Evolutionary conservation across 129 eudicot genomes (phyloP), one percentile per base, ranked within the genome.

Genomic region (Sambucus nigra): DNA sequence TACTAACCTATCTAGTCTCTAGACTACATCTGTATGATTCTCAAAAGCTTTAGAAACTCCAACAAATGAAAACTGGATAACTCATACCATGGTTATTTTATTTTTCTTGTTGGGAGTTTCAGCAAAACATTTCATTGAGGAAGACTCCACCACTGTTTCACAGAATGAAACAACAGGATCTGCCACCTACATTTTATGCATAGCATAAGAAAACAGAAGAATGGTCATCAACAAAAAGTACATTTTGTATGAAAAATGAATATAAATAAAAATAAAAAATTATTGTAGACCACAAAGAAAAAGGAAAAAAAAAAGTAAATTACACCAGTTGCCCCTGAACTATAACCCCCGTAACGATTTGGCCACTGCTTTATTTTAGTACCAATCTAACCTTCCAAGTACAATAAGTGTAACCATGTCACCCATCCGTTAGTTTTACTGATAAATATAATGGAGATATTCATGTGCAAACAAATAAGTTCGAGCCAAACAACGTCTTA

Each of bases 41-140:
- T 3, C n/a, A 61, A 25, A 39, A 23, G 21, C 33, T 15, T 6
- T n/a, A 49, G 7, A 57, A 28, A n/a, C n/a, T n/a, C n/a, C 9
- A 51, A 51, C 28, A 23, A 47, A 22, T n/a, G 12, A 10, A 7
- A 17, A 8, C 19, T 40, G 16, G 21, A 29, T 5, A 19, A 10
- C 19, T 59, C 82, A 40, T 70, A 92, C 99, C 99, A 86, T 92
- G 55, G 99, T 92, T 38, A 92, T 92, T 67, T 92, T 92, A 51
- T 92, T 92, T 63, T 82, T 92, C 79, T 92, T 92, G 81, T 92
- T 92, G n/a, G 99, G 99, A 13, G 96, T 92, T 68, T 92, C 99
- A 41, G 99, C 99, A 75, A 80, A 92, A 61, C 99, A 92, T 64
- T 92, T 92, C 99, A 92, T 82, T 5, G 99, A 86, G 46, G 99